Evolutionary conservation across 176 grass and related monocot species (phyloP).

Genomic region (Oryza brachyantha): DNA sequence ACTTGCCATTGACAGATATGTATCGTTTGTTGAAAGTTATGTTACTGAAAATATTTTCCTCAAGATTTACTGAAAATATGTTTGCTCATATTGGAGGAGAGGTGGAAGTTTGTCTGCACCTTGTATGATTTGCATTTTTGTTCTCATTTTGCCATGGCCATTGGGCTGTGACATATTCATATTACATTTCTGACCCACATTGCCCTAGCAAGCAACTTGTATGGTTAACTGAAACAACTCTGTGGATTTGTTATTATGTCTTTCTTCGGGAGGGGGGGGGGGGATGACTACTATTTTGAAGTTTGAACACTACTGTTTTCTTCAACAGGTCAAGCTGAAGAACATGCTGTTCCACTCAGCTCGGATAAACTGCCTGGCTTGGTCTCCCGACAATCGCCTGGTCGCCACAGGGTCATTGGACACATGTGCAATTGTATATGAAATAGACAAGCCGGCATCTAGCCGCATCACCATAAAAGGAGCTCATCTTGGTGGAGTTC

Average conservation of each 20-base stretch:
- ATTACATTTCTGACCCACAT: too few relatives aligned
- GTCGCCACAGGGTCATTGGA: slow-evolving; percentile 92
- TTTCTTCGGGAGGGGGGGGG: neutral
- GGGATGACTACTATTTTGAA: too few relatives aligned
- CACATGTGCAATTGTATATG: slow-evolving; percentile 83
- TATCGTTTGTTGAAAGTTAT: neutral
- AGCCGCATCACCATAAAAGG: slow-evolving; percentile 79
- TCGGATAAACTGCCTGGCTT: slow-evolving; percentile 77
- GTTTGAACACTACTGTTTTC: slow-evolving; percentile 21
- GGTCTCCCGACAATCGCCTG: slow-evolving; percentile 82
- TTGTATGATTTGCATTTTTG: neutral
- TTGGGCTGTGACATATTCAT: too few relatives aligned
- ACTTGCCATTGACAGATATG: neutral
- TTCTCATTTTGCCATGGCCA: too few relatives aligned
- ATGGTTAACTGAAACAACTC: neutral
- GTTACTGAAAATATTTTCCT: slow-evolving; percentile 15
- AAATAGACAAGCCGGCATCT: slow-evolving; percentile 76
- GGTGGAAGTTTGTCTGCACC: neutral
- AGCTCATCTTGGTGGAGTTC: slow-evolving; percentile 94
- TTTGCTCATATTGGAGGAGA: neutral
- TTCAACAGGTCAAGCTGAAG: slow-evolving; percentile 78
- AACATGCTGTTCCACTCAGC: slow-evolving; percentile 98
- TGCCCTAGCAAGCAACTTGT: neutral
- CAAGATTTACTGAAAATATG: neutral
- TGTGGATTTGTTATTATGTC: neutral